Evolutionary conservation across 73 alveolate genomes (phyloP), one percentile per base, ranked within the genome.

Genomic region (Tetrahymena elliotti): DNA sequence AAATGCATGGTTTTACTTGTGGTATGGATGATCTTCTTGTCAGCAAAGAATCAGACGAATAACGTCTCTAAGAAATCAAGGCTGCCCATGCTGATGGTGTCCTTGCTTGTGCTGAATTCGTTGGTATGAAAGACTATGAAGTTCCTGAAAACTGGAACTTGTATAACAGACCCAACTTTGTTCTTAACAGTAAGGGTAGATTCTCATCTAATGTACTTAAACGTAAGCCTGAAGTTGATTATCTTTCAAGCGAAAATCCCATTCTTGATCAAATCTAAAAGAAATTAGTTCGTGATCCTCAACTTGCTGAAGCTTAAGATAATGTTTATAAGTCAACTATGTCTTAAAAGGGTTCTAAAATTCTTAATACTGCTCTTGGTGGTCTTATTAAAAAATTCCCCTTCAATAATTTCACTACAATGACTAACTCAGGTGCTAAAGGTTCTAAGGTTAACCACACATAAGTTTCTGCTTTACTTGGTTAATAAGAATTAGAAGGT

Each of bases 401-500:
- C 11, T 93, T 94, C 40, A 99, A 99, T 93, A 93, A 95, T 16
- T 97, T 99, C 93, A 95, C 99, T 92, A 97, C 98, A 96, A 99
- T 99, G 99, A 99, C 98, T 84, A 95, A 98, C 53, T 95, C 99
- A 31, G 99, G 99, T 38, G 99, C 99, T 6, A 99, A 99, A 96
- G 99, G 99, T 83, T 97, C 99, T 38, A 97, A 96, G 83, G 99
- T 98, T 41, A 99, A 99, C 93, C 98, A 98, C 92, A 96, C 99
- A 9, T 97, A 98, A 95, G 99, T 98, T 18, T 95, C 99, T 34
- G 97, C 99, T 93, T 93, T 98, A 93, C 95, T 99, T 34, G 99
- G 99, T 4, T 98, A 99, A 97, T 98, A 99, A 96, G 99, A 98
- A 95, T 96, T 99, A 18, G 99, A 99, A 97, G 99, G 99, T 27